Conservation (phyloP, 257 asterid genomes). For the Salvia rosmarinus region DNA sequence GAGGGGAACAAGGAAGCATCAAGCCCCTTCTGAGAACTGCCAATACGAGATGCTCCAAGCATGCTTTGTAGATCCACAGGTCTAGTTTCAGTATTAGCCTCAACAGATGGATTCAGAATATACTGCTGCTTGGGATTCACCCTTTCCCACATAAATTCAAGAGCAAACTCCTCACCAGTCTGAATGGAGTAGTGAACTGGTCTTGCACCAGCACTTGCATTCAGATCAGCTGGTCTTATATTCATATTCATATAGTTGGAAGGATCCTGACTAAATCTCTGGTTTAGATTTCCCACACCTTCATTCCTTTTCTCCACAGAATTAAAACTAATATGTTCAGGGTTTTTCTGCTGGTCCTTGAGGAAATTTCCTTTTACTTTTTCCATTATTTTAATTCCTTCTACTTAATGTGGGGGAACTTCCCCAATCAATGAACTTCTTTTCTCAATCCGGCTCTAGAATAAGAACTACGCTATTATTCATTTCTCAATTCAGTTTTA, state of each 20-base stretch:
- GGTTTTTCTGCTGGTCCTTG: constrained; percentile 52
- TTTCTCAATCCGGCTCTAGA: constrained; percentile 52
- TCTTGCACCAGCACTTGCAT: constrained; percentile 54
- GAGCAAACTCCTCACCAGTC: constrained; percentile 94
- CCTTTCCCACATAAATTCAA: constrained; percentile 95
- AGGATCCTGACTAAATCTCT: constrained; percentile 63
- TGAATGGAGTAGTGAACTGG: constrained; percentile 92
- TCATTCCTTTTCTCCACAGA: constrained; percentile 58
- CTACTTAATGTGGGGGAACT: constrained; percentile 27
- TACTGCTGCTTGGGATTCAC: constrained; percentile 74
- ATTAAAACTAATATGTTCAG: constrained; percentile 58
- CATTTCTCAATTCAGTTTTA: constrained; percentile 36
- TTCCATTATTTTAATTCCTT: constrained; percentile 49
- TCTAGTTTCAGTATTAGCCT: constrained; percentile 45
- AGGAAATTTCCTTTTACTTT: constrained; percentile 52
- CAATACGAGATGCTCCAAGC: constrained; percentile 51
- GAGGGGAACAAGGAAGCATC: constrained; percentile 54
- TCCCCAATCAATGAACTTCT: constrained; percentile 19
- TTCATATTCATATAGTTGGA: constrained; percentile 55
- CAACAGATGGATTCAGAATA: constrained; percentile 54
- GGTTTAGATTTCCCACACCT: constrained; percentile 60
- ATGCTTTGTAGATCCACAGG: constrained; percentile 63
- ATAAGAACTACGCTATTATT: constrained; percentile 39
- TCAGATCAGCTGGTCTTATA: constrained; percentile 58
- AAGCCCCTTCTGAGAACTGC: constrained; percentile 46